Evolutionary conservation across 331 rosid genomes (phyloP).

Genomic region (Malus hybrid): DNA sequence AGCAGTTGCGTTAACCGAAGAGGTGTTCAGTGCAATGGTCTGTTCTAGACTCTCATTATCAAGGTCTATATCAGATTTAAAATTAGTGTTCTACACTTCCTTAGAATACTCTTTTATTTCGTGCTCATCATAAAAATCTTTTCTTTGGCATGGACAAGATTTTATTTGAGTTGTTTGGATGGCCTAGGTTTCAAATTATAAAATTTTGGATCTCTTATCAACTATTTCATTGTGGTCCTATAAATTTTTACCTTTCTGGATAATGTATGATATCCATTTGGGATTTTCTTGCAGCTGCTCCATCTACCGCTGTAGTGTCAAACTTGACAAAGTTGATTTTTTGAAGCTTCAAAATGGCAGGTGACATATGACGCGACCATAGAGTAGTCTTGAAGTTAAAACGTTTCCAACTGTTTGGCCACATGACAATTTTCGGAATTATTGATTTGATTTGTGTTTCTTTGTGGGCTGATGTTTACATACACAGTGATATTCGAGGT

Average conservation of each 20-base stretch:
- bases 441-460: neutral
- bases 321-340: constrained; percentile 61
- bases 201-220: neutral
- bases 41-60: constrained; percentile 75
- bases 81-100: constrained; percentile 24
- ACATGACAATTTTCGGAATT: neutral
- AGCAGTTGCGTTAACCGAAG: constrained; percentile 40
- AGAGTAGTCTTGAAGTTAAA: neutral
- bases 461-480: constrained; percentile 12
- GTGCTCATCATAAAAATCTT: neutral
- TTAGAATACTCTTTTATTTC: constrained; percentile 9
- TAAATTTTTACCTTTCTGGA: neutral
- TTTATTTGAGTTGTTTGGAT: constrained; percentile 1
- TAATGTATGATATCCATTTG: neutral
- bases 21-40: constrained; percentile 86
- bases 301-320: constrained; percentile 44
- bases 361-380: constrained; percentile 24
- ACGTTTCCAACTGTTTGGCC: neutral
- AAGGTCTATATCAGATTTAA: constrained; percentile 40
- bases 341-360: constrained; percentile 91
- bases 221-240: neutral
- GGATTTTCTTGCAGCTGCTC: constrained; percentile 55
- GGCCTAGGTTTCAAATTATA: neutral
- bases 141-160: neutral
- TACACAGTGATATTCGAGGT: constrained; percentile 83